Percentiles rank a stretch among this genome's conserved stretches.
These are phyloP conservation scores for Mortierella sp. DNA, from an alignment of 371 early-diverging fungal genomes.

Conservation along the genomic window DNA sequence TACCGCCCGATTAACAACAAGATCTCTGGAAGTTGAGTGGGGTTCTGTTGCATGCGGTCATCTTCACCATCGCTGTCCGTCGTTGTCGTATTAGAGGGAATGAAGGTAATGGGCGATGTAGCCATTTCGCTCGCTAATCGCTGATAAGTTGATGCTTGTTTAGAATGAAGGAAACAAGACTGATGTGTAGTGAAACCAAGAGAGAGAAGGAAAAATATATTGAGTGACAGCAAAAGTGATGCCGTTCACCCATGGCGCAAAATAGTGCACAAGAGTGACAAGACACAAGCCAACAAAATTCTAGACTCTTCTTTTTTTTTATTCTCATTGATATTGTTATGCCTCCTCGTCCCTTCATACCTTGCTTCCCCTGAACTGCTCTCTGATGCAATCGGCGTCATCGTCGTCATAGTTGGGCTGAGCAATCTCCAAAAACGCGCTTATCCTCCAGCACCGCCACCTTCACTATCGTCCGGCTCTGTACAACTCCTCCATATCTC, in stretches of 20 bases:
- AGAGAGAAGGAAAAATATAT: neutral
- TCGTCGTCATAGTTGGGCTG: constrained; percentile 13
- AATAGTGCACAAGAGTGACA: neutral
- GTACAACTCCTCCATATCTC: constrained; percentile 35
- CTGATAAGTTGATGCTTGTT: neutral
- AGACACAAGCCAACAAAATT: neutral
- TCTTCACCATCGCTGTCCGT: neutral
- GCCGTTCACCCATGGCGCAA: neutral
- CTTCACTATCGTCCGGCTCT: neutral
- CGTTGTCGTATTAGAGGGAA: neutral
- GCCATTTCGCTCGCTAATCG: neutral
- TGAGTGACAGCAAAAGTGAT: neutral
- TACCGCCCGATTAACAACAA: constrained; percentile 17
- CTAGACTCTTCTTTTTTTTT: neutral
- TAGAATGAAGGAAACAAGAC: neutral
- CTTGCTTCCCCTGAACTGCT: neutral
- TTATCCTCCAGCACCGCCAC: neutral
- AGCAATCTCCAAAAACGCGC: neutral
- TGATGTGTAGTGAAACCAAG: neutral
- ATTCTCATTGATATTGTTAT: neutral
- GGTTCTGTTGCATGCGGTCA: neutral
- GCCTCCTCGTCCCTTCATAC: neutral
- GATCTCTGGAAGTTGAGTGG: constrained; percentile 27
- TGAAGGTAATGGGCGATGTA: neutral
- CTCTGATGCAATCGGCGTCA: neutral